A percentile compares a stretch with the other conserved stretches of the same genome.
Evolutionary conservation across 116 monocot genomes (phyloP).

Genomic region (Zostera marina): DNA sequence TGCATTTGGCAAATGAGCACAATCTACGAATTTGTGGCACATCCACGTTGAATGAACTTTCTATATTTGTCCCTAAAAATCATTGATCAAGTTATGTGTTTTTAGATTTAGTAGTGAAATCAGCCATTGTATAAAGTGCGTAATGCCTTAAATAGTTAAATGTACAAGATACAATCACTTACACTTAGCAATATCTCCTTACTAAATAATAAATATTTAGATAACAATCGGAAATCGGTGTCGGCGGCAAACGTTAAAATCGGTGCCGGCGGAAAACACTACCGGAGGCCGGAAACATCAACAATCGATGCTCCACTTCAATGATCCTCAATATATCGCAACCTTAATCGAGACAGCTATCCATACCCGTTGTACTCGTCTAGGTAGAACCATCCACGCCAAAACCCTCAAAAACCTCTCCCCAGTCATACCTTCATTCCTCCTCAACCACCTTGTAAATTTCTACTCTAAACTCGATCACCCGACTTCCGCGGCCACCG

Average conservation of each 20-base stretch:
- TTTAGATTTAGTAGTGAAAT: too few relatives aligned
- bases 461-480: conserved; percentile 88
- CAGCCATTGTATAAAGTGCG: too few relatives aligned
- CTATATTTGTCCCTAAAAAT: conserved; percentile 36
- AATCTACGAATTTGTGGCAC: conserved; percentile 35
- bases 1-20: conserved; percentile 95
- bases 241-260: too few relatives aligned
- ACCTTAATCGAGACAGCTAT: conserved; percentile 33
- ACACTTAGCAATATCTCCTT: too few relatives aligned
- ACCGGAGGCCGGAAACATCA: too few relatives aligned
- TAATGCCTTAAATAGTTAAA: too few relatives aligned
- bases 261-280: neutral
- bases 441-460: conserved; percentile 85
- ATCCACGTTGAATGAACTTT: conserved; percentile 56
- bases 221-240: too few relatives aligned
- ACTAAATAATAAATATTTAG: too few relatives aligned
- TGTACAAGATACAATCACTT: too few relatives aligned
- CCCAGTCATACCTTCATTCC: conserved; percentile 44
- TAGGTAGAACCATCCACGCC: conserved; percentile 49
- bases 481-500: conserved; percentile 22
- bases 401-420: conserved; percentile 26
- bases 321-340: conserved; percentile 12
- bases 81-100: neutral
- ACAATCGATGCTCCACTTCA: neutral
- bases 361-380: conserved; percentile 19